Evolutionary conservation across 495 filamentous ascomycete species (phyloP), one percentile per base, ranked within the genome.

Genomic region (Jackrogersella minutella): DNA sequence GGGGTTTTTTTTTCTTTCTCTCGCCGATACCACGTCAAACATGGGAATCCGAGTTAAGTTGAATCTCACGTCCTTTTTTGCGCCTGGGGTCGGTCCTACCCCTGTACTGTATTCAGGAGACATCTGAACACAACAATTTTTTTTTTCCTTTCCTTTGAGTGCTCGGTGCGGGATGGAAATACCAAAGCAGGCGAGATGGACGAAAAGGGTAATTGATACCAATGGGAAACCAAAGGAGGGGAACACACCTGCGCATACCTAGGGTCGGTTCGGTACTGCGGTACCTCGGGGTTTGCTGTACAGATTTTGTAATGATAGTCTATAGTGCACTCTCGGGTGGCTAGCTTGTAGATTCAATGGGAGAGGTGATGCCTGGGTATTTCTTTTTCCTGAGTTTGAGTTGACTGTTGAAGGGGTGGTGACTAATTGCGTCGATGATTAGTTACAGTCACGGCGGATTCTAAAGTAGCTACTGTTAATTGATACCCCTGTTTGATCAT

Each of bases 281-380:
- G n/a, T n/a, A n/a, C n/a, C n/a, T n/a, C n/a, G n/a, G n/a, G n/a
- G 34, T 56, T 62, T 62, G 47, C 34, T 30, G 56, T 66, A 66
- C 62, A 13, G 47, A 59, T 66, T 47, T 66, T 66, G 62, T 66
- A 66, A 66, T 66, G 39, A 59, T 66, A 65, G 62, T 58, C 17
- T 24, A 26, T 49, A 13, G n/a, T 21, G 52, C 52, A 46, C 54
- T 30, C 21, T 11, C 46, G 14, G 47, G 47, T 54, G 41, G 40
- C n/a, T n/a, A 21, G 16, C 11, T 58, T 65, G 46, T 58, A 58
- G 37, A 46, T 58, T 58, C 62, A 53, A 58, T 56, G 8, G 41
- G 19, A 19, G 41, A 24, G 50, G 46, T 31, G 59, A 39, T 55
- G 37, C 44, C 44, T 49, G 41, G 22, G n/a, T 46, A 13, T 46